phyloP scores from a whole-genome alignment of 768 basidiomycete species.

The Termitomyces sp. region DNA sequence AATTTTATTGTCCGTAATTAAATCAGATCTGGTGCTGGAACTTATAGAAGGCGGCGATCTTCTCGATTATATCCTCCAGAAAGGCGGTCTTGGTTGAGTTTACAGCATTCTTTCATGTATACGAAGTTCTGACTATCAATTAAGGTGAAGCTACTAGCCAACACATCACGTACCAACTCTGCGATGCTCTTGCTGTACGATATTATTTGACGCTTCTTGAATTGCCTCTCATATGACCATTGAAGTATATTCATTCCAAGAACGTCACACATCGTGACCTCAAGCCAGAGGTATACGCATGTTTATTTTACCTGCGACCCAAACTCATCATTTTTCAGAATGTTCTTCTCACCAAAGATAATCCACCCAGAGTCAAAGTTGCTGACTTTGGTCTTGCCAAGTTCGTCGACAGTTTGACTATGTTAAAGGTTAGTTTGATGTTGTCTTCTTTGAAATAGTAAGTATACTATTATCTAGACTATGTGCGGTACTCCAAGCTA shows the following conservation, averaged over 20 bases:
- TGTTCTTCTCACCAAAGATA: constrained; percentile 69
- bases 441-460: background rate
- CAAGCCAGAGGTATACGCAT: constrained; percentile 67
- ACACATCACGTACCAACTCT: constrained; percentile 79
- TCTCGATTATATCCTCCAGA: constrained; percentile 68
- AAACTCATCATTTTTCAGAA: constrained; percentile 42
- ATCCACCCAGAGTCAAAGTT: constrained; percentile 75
- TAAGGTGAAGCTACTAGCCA: constrained; percentile 52
- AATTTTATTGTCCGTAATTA: background rate
- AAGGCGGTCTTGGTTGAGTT: constrained; percentile 54
- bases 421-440: constrained; percentile 53
- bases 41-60: constrained; percentile 87
- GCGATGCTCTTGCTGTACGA: constrained; percentile 68
- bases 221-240: constrained; percentile 1
- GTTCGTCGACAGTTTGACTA: constrained; percentile 73
- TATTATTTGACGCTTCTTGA: background rate
- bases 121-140: constrained; percentile 4
- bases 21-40: constrained; percentile 77
- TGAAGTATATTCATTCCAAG: constrained; percentile 60
- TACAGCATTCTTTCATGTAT: background rate
- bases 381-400: constrained; percentile 98
- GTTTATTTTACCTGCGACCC: background rate
- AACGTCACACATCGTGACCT: constrained; percentile 91
- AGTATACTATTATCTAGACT: constrained; percentile 40
- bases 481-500: constrained; percentile 98